phyloP scores from a whole-genome alignment of 768 basidiomycete genomes.

The Hydnomerulius pinastri region DNA sequence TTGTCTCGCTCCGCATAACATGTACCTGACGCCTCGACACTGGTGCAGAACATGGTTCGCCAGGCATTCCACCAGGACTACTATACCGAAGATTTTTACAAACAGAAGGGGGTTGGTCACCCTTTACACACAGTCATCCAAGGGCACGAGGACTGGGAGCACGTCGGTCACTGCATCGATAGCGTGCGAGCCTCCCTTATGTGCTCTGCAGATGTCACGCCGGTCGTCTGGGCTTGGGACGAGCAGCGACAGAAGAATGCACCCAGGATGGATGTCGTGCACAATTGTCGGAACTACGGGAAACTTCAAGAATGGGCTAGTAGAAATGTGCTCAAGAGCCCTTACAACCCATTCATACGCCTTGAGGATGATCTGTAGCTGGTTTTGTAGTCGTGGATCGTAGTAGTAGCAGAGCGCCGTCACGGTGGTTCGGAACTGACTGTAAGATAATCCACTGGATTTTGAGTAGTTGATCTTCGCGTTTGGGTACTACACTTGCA shows the following conservation, averaged over 20 bases:
- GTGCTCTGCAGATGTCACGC: conserved; percentile 25
- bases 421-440: too few species aligned
- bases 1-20: neutral
- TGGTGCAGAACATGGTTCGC: neutral
- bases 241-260: neutral
- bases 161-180: conserved; percentile 27
- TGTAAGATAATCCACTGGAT: too few species aligned
- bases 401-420: too few species aligned
- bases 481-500: too few species aligned
- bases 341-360: neutral
- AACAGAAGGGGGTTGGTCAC: neutral
- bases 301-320: conserved; percentile 20
- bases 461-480: too few species aligned
- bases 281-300: conserved; percentile 23
- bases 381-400: too few species aligned
- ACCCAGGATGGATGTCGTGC: conserved; percentile 11
- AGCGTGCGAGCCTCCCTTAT: conserved; percentile 26
- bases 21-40: neutral
- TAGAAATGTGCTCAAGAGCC: neutral
- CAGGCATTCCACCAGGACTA: neutral
- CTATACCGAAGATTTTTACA: neutral
- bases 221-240: conserved; percentile 31
- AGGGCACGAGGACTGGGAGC: conserved; percentile 1
- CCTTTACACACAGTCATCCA: neutral
- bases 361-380: neutral